Evolutionary conservation across 2,329 filamentous ascomycete genomes (phyloP).

Genomic region (Lachnellula arida): DNA sequence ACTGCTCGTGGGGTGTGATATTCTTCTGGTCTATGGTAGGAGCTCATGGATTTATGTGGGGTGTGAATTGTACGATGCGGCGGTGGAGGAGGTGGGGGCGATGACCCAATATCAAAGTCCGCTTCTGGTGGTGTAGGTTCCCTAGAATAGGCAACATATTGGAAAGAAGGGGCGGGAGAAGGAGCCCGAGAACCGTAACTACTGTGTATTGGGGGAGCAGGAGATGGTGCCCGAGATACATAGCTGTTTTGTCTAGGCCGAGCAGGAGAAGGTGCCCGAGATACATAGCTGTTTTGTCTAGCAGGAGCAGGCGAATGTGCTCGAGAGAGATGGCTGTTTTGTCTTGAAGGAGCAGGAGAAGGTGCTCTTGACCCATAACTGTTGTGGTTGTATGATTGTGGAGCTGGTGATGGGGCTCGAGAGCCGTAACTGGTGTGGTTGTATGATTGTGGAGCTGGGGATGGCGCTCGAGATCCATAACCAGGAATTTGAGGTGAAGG

Average conservation of each 20-base stretch:
- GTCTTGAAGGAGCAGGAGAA: constrained; percentile 28
- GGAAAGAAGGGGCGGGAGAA: constrained; percentile 31
- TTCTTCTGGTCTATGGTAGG: constrained; percentile 37
- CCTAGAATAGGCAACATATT: constrained; percentile 32
- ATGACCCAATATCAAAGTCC: constrained; percentile 32
- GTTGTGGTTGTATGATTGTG: constrained; percentile 27
- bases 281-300: not conserved
- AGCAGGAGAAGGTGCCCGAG: constrained; percentile 28
- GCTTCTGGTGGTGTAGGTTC: constrained; percentile 36
- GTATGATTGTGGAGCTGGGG: constrained; percentile 32
- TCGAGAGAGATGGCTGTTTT: constrained; percentile 35
- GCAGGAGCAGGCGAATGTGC: constrained; percentile 21
- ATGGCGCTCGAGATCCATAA: constrained; percentile 34
- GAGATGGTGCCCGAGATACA: constrained; percentile 36
- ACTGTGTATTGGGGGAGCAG: constrained; percentile 27
- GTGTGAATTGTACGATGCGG: constrained; percentile 63
- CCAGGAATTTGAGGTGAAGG: constrained; percentile 27
- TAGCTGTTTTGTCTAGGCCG: constrained; percentile 17
- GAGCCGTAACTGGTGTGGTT: constrained; percentile 27
- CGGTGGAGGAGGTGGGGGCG: constrained; percentile 70
- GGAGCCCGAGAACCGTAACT: constrained; percentile 32
- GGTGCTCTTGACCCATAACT: constrained; percentile 29
- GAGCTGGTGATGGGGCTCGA: constrained; percentile 37
- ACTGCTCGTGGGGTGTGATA: constrained; percentile 52
- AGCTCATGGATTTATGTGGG: constrained; percentile 26